Percentiles rank a stretch among this genome's conserved stretches.
Conservation (phyloP, 2,329 filamentous ascomycete species). For the Colletotrichum sp. region DNA sequence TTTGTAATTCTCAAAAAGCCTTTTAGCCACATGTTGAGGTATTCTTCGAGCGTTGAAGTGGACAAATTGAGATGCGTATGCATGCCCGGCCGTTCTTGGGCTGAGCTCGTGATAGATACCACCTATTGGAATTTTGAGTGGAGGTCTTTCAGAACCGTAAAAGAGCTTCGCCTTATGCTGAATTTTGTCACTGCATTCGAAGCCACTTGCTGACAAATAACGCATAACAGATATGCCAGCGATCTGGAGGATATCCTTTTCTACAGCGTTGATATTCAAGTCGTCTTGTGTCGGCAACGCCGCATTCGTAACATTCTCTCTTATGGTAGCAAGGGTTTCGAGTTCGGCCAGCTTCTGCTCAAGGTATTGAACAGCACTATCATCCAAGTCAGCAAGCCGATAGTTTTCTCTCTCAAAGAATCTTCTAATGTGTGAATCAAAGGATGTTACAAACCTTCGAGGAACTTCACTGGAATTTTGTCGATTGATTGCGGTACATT, state of each 20-base stretch:
- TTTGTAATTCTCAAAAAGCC: neutral
- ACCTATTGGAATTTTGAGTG: slow-evolving; percentile 25
- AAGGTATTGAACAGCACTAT: neutral
- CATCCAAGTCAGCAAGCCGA: neutral
- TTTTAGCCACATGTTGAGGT: neutral
- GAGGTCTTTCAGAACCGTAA: slow-evolving; percentile 25
- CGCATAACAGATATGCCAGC: neutral
- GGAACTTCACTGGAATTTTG: neutral
- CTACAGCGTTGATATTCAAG: neutral
- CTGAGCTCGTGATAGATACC: slow-evolving; percentile 18
- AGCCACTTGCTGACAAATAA: neutral
- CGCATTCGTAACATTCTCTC: neutral
- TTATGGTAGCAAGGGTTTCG: neutral
- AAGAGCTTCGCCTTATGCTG: slow-evolving; percentile 23
- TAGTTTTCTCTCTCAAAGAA: neutral
- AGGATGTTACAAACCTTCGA: neutral
- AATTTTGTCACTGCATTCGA: neutral
- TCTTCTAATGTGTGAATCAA: neutral
- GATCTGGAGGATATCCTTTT: neutral
- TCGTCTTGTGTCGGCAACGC: neutral
- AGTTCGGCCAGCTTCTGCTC: neutral
- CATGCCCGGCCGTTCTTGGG: neutral
- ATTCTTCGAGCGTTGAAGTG: neutral
- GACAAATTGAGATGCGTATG: neutral
- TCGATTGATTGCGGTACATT: neutral